These are phyloP conservation scores for Sphaerulina vaccinii DNA, from an alignment of 2,329 filamentous ascomycete species.

Conservation along the genomic window DNA sequence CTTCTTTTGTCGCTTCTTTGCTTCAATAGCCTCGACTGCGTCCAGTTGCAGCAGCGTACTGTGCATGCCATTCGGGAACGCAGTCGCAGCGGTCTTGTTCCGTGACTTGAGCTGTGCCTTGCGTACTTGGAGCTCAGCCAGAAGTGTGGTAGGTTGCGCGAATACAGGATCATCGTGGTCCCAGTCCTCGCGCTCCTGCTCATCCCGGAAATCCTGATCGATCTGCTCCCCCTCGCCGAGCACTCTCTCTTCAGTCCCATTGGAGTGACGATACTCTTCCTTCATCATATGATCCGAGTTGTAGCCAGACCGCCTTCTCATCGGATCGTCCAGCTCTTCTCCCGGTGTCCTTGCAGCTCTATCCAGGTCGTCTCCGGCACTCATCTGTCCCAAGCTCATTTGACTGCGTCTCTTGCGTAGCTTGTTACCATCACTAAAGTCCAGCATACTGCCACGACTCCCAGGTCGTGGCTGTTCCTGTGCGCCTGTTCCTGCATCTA, in stretches of 20 bases:
- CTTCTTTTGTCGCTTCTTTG: slow-evolving; percentile 68
- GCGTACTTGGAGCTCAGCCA: slow-evolving; percentile 87
- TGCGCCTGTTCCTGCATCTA: slow-evolving; percentile 41
- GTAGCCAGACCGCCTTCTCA: slow-evolving; percentile 26
- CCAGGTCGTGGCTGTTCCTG: slow-evolving; percentile 20
- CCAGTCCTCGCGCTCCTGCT: slow-evolving; percentile 47
- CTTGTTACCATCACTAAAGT: slow-evolving; percentile 36
- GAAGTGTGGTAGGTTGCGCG: slow-evolving; percentile 80
- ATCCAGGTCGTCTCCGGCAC: slow-evolving; percentile 25
- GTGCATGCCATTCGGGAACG: slow-evolving; percentile 75
- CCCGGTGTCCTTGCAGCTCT: slow-evolving; percentile 20
- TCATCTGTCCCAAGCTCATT: slow-evolving; percentile 32
- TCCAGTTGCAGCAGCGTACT: slow-evolving; percentile 89
- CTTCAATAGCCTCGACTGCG: slow-evolving; percentile 81
- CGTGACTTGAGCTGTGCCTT: slow-evolving; percentile 85
- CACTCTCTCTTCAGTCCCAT: slow-evolving; percentile 22
- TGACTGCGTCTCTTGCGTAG: slow-evolving; percentile 37
- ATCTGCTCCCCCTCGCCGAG: slow-evolving; percentile 38
- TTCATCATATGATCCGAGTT: slow-evolving; percentile 34
- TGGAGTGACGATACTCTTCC: slow-evolving; percentile 29
- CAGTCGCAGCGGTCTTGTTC: slow-evolving; percentile 64
- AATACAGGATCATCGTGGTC: slow-evolving; percentile 52
- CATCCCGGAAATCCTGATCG: slow-evolving; percentile 48
- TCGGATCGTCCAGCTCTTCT: slow-evolving; percentile 19
- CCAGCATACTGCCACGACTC: slow-evolving; percentile 34